Base-by-base conservation (phyloP, 192 early-diverging fungal genomes). In the Coemansia sp. region DNA sequence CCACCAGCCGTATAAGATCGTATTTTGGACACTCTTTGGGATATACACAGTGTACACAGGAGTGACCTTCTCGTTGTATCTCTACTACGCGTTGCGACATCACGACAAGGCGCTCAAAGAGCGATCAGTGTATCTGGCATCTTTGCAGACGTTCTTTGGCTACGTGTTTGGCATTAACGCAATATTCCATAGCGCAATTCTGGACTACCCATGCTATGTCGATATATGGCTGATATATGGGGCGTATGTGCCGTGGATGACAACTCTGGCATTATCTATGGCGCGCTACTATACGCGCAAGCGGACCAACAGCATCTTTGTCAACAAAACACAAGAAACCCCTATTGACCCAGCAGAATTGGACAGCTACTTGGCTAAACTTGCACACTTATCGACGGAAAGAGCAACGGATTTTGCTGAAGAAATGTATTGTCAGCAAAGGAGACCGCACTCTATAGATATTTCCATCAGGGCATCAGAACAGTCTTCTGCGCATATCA, bases 201-300 rank as follows among this genome's bases (percentile, higher is more conserved):
- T 16, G 17, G 16, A 11, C 0, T 66, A 59, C n/a, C 64, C 64
- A 8, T 66, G 64, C 28, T 66, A 57, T 49, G n/a, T 66, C 18
- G 45, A 66, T 47, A 32, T 66, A 17, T 66, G 64, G 64, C 38
- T 66, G 14, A 14, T 58, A 18, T 59, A 66, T 31, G 3, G 48
- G 6, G 15, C 30, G 7, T 54, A 66, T 46, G 30, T 42, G 1
- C 9, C 26, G 8, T 66, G 64, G 64, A 11, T 38, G 17, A 12
- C 38, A 11, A 26, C 46, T 3, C 39, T 66, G 8, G 44, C 40
- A 5, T 31, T 66, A 21, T 17, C 48, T 16, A 66, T 66, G 64
- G 28, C 47, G 15, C 56, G 64, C 21, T 66, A 58, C 16, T 59
- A 59, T 26, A 49, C 47, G 28, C 47, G 47, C 7, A 49, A 49